Base-by-base conservation (phyloP, 768 basidiomycete genomes). In the Agrocybe praecox region DNA sequence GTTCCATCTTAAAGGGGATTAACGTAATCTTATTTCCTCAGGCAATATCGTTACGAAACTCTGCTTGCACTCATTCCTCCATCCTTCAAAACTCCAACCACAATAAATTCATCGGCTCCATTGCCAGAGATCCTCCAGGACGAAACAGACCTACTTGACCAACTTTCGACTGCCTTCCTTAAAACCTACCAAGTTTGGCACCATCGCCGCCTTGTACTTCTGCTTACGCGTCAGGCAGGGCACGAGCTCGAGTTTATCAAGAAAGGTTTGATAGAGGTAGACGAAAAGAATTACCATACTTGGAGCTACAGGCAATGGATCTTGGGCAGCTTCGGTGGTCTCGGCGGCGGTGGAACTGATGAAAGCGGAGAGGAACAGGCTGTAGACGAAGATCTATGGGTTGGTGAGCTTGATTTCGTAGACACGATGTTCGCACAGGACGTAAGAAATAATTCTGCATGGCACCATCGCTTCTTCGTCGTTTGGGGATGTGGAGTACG, bases 171-270 rank as follows among this genome's bases (percentile, higher is more conserved):
- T 61, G 80, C 80, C 62, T 88, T 88, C 71, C 81, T 98, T 67
- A 99, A 98, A 76, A 94, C 89, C 10, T 98, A 98, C 72, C 97
- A 99, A 76, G 96, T 98, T 22, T 98, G 97, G 97, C 96, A 90
- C 73, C 92, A 94, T 67, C 87, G 92, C 43, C 85, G 89, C 4
- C 84, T 94, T 33, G 78, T 94, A 34, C 81, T 94, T 59, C 79
- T 79, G 34, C 72, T 78, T 46, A 77, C 84, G 29, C 76, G 80
- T 54, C 69, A 79, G 21, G 81, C 87, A 6, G 67, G 55, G 2
- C 80, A 81, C 9, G 97, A 99, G 72, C 87, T 98, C 53, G 78
- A 69, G 33, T 98, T 97, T 72, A 88, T 94, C 68, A 81, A 86
- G 49, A 72, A 75, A 53, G 86, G 87, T 1, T 83, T 99, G 26